Conservation (phyloP, 176 grass and related monocot genomes). For the barley (Hordeum vulgare) region MorexV3_pseudomolecules_assembly NC_058524.1:206733840-206734339, state of each 20-base stretch:
- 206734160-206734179: background rate
- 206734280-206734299: background rate
- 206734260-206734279: constrained; percentile 31
- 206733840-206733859: constrained; percentile 93
- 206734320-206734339: background rate
- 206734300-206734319: background rate
- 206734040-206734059: constrained; percentile 74
- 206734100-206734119: constrained; percentile 47
- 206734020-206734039: constrained; percentile 84
- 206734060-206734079: constrained; percentile 77
- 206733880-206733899: constrained; percentile 81
- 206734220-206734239: too few relatives aligned
- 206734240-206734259: background rate
- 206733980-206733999: constrained; percentile 83
- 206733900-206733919: constrained; percentile 95
- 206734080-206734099: constrained; percentile 70
- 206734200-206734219: background rate
- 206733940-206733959: constrained; percentile 76
- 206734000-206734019: constrained; percentile 62
- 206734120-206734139: constrained; percentile 68
- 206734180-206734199: background rate
- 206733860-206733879: constrained; percentile 91
- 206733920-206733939: constrained; percentile 68
- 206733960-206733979: constrained; percentile 94
- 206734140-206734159: background rate